Evolutionary conservation across 2,329 filamentous ascomycete species (phyloP).

Genomic region (Pyricularia pennisetigena): DNA sequence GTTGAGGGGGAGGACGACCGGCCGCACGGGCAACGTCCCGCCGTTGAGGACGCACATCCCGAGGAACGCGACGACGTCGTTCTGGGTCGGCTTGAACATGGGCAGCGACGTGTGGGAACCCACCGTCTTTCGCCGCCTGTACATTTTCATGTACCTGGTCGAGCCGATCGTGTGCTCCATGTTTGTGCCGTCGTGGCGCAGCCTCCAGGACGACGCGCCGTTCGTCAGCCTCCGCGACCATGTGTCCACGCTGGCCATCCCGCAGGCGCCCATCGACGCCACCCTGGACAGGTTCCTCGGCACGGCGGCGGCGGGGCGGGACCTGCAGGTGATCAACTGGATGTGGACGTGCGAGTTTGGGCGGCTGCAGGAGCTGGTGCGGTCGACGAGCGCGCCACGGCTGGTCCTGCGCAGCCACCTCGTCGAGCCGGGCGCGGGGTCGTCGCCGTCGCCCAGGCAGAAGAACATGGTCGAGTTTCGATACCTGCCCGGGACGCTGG

Average conservation of each 20-base stretch:
- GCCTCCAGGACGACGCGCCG: background rate
- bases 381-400: background rate
- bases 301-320: background rate
- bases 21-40: background rate
- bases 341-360: background rate
- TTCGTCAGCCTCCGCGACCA: background rate
- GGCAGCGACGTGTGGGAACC: background rate
- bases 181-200: background rate
- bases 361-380: background rate
- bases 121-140: background rate
- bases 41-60: background rate
- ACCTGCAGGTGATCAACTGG: background rate
- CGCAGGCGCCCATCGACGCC: background rate
- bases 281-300: background rate
- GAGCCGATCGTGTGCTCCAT: background rate
- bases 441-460: background rate
- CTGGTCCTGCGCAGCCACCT: background rate
- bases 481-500: background rate
- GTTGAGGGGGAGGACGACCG: background rate
- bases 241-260: background rate
- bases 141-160: background rate
- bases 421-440: background rate
- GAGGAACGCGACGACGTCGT: background rate
- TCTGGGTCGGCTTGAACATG: background rate
- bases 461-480: conserved; percentile 1